These are phyloP conservation scores for Tulasnella sp. DNA, from an alignment of 768 basidiomycete genomes.

Conservation along the genomic window DNA sequence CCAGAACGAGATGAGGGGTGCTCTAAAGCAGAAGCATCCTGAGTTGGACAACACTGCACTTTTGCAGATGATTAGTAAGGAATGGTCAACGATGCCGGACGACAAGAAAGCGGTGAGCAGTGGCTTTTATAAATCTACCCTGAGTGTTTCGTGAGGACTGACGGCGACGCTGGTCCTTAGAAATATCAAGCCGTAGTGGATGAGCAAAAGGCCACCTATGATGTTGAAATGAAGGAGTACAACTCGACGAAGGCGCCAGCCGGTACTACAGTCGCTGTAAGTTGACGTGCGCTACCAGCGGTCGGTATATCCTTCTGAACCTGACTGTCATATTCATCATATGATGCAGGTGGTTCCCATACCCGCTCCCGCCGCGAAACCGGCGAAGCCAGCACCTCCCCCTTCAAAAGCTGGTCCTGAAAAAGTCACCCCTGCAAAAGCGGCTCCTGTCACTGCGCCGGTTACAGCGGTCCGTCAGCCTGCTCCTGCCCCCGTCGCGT, in stretches of 20 bases:
- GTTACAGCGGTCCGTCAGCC: background rate
- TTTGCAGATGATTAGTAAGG: slow-evolving; percentile 45
- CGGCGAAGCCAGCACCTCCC: background rate
- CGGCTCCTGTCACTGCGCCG: background rate
- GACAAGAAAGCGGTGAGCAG: slow-evolving; percentile 1
- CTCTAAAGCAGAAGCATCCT: slow-evolving; percentile 56
- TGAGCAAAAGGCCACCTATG: background rate
- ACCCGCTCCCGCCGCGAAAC: background rate
- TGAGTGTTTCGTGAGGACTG: background rate
- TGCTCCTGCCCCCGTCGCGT: background rate
- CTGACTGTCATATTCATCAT: too few species aligned
- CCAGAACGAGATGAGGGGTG: slow-evolving; percentile 80
- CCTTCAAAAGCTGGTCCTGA: background rate
- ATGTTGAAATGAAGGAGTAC: slow-evolving; percentile 1
- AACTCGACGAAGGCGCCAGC: background rate
- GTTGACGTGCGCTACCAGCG: too few species aligned
- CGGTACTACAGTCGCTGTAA: too few species aligned
- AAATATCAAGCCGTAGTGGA: slow-evolving; percentile 8
- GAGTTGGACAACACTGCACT: slow-evolving; percentile 60
- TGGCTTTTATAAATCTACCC: background rate
- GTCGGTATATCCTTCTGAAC: too few species aligned
- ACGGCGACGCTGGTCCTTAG: background rate
- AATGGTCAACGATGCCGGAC: slow-evolving; percentile 1
- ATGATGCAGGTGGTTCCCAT: too few species aligned
- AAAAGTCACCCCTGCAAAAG: background rate